Evolutionary conservation across 1,284 basidiomycete genomes (phyloP), one percentile per base, ranked within the genome.

Genomic region (Flammula alnicola): DNA sequence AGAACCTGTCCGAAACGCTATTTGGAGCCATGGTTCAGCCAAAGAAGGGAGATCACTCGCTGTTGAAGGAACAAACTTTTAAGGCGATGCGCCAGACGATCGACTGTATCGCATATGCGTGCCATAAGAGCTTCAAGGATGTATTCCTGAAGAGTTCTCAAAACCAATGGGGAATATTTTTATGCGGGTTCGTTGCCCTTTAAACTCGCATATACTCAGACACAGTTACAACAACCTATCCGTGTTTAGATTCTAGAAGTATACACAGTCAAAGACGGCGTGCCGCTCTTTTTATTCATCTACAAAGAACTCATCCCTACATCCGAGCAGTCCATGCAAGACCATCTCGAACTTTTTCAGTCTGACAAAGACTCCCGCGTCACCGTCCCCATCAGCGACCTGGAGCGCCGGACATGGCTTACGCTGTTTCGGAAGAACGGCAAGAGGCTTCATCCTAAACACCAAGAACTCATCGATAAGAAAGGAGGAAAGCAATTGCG

Each of bases 361-460:
- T 36, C 14, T 16, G 38, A 39, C 12, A 49, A 47, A 4, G 30
- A 16, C 8, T 32, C 14, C n/a, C 14, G 16, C 10, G 48, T 52
- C 12, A 25, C 41, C 0, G 47, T 61, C 11, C 52, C 52, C 1
- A 63, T 69, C 6, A 67, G 70, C 3, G 52, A 57, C 4, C 55
- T 71, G 25, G 74, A 72, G 51, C 68, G 70, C 42, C 68, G 68
- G 14, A 64, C 61, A 5, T 45, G 75, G 30, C 62, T 77, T 16
- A 59, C 63, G 31, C 55, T 67, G 23, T 59, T 68, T 43, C 20
- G 42, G 1, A 45, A 54, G 20, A 76, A 77, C 51, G 40, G 60
- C 5, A 66, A 67, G 41, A 59, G 65, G 16, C 49, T 76, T 3
- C 58, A 68, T 1, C 17, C 66, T 2, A 49, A 54, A 16, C 70